Evolutionary conservation across 495 filamentous ascomycete species (phyloP), one percentile per base, ranked within the genome.

Genomic region (Staphylotrichum longicolle): DNA sequence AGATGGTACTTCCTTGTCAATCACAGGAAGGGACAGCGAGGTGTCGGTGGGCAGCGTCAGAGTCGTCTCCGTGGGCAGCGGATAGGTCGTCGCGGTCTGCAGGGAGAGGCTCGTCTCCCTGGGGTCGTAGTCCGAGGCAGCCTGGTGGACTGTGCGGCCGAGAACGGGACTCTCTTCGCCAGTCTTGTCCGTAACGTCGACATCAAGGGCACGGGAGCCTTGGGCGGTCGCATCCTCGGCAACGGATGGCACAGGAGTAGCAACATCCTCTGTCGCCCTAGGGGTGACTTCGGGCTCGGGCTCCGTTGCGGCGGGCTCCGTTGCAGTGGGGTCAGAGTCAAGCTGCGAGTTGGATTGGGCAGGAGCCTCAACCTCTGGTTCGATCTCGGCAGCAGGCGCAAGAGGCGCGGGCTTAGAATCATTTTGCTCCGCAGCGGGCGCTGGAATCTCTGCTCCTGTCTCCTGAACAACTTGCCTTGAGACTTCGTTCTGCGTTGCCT

Each of bases 1-100:
- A 3, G 52, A 10, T 11, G n/a, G 3, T 4, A 42, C 12, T 14
- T 64, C 53, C 48, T 54, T 58, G 8, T 45, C 27, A 20, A 35
- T 51, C 7, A 37, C 45, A 11, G 42, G 33, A 6, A 57, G 37
- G 3, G 64, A 39, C 11, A 62, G 58, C 32, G 55, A 60, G 12
- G 54, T 61, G 2, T 64, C 62, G 11, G 57, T 44, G 41, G 62
- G 62, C 27, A 64, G 57, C 27, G 57, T 60, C 7, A 60, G 15
- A 15, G 27, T 57, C 12, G 62, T 64, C 4, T 65, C 63, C 12
- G 56, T 65, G 5, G 63, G 63, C 40, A 61, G 40, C 44, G 63
- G 63, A 48, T 65, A 57, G 27, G 63, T 65, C 2, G 58, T 44
- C 40, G 50, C 57, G 15, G 58, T 54, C 15, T 11, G 46, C 33